Percentiles rank a stretch among this genome's conserved stretches.
phyloP scores from a whole-genome alignment of 352 stramenopile species.

The Phytophthora macrochlamydospora region DNA sequence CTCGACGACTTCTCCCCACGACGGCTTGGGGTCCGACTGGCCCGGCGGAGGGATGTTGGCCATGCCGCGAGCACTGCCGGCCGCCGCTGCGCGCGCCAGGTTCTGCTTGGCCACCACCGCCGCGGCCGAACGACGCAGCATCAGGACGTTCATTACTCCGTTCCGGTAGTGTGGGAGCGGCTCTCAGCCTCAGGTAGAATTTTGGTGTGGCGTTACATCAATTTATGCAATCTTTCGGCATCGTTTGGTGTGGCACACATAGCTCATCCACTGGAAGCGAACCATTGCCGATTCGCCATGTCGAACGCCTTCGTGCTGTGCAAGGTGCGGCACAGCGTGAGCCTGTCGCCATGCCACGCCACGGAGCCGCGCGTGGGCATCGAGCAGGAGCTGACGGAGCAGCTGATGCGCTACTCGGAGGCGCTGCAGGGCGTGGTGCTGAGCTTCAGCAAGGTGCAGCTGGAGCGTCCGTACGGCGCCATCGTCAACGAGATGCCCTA shows the following conservation, averaged over 20 bases:
- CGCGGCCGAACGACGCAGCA: constrained; percentile 67
- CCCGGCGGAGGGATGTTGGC: constrained; percentile 29
- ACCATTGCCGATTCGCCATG: constrained; percentile 10
- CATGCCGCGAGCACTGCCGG: constrained; percentile 33
- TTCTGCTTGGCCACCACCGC: constrained; percentile 39
- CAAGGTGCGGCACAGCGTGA: constrained; percentile 74
- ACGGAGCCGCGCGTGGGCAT: constrained; percentile 69
- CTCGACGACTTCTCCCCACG: constrained; percentile 74
- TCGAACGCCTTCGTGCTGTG: constrained; percentile 61
- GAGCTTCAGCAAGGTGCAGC: constrained; percentile 69
- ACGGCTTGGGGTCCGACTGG: constrained; percentile 57
- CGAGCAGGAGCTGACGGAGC: constrained; percentile 71
- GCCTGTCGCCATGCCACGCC: constrained; percentile 75
- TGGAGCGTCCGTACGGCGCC: constrained; percentile 55
- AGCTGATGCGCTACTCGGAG: constrained; percentile 87
- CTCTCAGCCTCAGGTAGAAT: neutral
- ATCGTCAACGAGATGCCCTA: constrained; percentile 89
- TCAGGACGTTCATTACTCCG: constrained; percentile 45
- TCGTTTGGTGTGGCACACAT: neutral
- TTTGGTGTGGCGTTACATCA: neutral
- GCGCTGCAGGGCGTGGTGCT: constrained; percentile 72
- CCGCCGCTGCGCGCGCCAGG: constrained; percentile 19
- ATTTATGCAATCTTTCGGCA: constrained; percentile 2
- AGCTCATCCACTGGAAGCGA: constrained; percentile 34
- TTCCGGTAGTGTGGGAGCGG: constrained; percentile 36